Base-by-base conservation (phyloP, 257 asterid genomes). In the Orobanche coerulescens region DNA sequence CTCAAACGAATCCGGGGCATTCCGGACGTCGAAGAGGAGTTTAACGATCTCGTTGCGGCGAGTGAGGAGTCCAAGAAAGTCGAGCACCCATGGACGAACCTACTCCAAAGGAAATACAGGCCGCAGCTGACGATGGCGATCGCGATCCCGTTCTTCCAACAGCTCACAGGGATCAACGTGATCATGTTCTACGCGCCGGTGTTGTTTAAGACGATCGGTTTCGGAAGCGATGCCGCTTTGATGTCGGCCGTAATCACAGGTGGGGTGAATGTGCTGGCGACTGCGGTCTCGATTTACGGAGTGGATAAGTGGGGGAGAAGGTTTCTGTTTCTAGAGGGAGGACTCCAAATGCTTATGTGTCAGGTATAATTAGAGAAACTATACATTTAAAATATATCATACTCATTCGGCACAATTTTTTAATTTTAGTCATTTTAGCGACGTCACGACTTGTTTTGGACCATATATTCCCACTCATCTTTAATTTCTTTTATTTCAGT, bases 101-200 rank as follows among this genome's bases (percentile, higher is more conserved):
- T 87, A 18, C 62, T 88, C 57, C 69, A 75, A 58, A 74, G 70
- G 57, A 86, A 82, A 67, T 87, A 87, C 43, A 73, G 96, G 59
- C 96, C 97, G 0, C 97, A 90, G 0, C 76, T 90, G 2, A 64
- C 84, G 0, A 81, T 77, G 91, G 92, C 96, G 2, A 70, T 84
- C 9, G 63, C 74, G 7, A 85, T 91, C 25, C 97, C 95, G 1
- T 76, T 85, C 72, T 83, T 87, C 72, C 96, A 91, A 37, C 96
- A 91, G 73, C 80, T 91, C 15, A 85, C 98, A 1, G 97, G 97
- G 6, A 86, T 84, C 3, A 89, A 89, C 9, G 97, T 84, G 34
- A 90, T 90, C 76, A 86, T 86, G 92, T 85, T 88, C 18, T 91
- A 88, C 53, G 96, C 98, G 0, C 96, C 96, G 0, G 92, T 88